phyloP scores from a whole-genome alignment of 192 early-diverging fungal species.

The Diversispora eburnea region DNA sequence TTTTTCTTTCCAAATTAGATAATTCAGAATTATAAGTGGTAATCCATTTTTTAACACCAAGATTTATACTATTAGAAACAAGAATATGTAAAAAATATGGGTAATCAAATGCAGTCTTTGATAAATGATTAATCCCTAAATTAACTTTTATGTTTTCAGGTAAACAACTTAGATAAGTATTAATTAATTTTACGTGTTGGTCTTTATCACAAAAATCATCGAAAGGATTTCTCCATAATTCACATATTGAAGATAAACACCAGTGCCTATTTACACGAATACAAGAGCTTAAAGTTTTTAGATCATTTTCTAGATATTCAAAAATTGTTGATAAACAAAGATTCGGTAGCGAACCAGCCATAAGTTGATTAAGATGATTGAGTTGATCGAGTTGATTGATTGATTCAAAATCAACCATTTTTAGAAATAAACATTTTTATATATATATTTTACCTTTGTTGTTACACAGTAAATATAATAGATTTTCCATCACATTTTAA shows the following conservation, averaged over 20 bases:
- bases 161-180: neutral
- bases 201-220: neutral
- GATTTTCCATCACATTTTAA: no score
- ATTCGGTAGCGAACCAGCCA: constrained; percentile 10
- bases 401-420: no score
- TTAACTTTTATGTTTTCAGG: neutral
- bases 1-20: neutral
- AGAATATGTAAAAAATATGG: neutral
- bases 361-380: no score
- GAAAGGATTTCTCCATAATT: constrained; percentile 15
- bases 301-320: neutral
- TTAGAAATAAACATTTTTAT: no score
- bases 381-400: no score
- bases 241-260: constrained; percentile 2
- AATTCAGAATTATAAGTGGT: neutral
- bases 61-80: neutral
- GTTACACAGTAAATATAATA: no score
- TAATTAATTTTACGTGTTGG: neutral
- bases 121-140: neutral
- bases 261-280: constrained; percentile 6
- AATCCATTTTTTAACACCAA: neutral
- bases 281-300: neutral
- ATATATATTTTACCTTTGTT: no score
- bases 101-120: neutral
- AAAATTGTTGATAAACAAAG: constrained; percentile 2